Conservation (phyloP, 2,329 filamentous ascomycete species). For the Thielaviopsis populi region DNA sequence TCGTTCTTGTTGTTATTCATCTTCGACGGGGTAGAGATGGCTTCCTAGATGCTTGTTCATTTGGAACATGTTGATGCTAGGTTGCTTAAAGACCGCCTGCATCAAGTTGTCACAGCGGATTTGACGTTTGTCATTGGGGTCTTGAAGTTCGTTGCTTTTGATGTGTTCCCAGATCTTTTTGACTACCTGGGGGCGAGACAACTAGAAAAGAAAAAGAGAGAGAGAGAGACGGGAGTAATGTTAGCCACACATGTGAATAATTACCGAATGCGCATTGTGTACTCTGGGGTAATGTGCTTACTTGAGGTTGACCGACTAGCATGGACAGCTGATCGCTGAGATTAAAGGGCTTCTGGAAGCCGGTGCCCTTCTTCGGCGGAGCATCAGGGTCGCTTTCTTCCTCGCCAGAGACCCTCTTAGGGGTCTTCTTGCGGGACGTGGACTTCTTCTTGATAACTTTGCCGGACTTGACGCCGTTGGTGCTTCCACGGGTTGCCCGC, state of each 20-base stretch:
- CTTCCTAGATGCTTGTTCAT: constrained; percentile 95
- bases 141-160: constrained; percentile 74
- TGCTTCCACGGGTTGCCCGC: constrained; percentile 62
- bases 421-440: constrained; percentile 57
- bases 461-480: constrained; percentile 38
- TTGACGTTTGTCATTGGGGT: constrained; percentile 79
- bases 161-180: constrained; percentile 96
- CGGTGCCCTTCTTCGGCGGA: constrained; percentile 74
- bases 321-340: constrained; percentile 56
- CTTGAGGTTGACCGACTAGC: constrained; percentile 53
- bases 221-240: neutral
- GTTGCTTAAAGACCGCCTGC: constrained; percentile 80
- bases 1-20: constrained; percentile 32
- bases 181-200: constrained; percentile 88
- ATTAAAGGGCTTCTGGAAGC: constrained; percentile 78
- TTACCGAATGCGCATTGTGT: neutral
- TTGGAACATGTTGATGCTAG: constrained; percentile 93
- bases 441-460: constrained; percentile 56
- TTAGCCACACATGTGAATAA: neutral
- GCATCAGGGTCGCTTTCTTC: constrained; percentile 31
- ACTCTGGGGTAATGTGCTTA: constrained; percentile 26
- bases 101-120: constrained; percentile 86
- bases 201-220: too few relatives aligned
- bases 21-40: constrained; percentile 75
- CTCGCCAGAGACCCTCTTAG: constrained; percentile 50